Base-by-base conservation (phyloP, 2,329 filamentous ascomycete genomes). In the Penicillium nordicum region DNA sequence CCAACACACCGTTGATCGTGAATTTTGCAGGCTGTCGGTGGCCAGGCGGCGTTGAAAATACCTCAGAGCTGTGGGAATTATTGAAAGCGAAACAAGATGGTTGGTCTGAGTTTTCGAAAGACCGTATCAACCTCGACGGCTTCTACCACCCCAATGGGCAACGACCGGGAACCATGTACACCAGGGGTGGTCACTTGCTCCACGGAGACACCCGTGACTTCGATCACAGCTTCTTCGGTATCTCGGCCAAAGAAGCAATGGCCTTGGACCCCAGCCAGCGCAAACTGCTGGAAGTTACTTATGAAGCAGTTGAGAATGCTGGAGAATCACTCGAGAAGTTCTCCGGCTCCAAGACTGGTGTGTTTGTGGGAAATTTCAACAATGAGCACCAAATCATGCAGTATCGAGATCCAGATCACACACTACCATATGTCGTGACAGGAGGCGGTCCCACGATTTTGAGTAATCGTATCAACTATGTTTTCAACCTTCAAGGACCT, bases 111-210 rank as follows among this genome's bases (percentile, higher is more conserved):
- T 70, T 75, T 11, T 75, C 74, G 8, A 53, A 66, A 10, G 67
- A 72, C 12, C 65, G 74, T 5, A 67, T 72, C 41, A 73, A 71
- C 56, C 53, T 65, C 4, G 64, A 67, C 30, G 71, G 67, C 3
- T 69, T 67, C 57, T 76, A 73, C 59, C 73, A 76, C 58, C 74
- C 74, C 8, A 67, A 74, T 57, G 57, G 65, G 11, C 67, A 72
- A 37, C 66, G 69, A 63, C 64, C 63, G 32, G 70, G 66, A 43
- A 70, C 67, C 25, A 67, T 70, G 44, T 55, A 66, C 41, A 53
- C 60, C 5, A 51, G 61, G 53, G 57, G 61, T 25, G 64, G 61
- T 0, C 62, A 72, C 37, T 72, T 71, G 36, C 60, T 74, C 1
- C 30, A 63, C 1, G 67, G 70, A 21, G 61, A 71, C 36, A 59